Evolutionary conservation across 1,284 basidiomycete species (phyloP), one percentile per base, ranked within the genome.

Genomic region (Macrocybe sp.): DNA sequence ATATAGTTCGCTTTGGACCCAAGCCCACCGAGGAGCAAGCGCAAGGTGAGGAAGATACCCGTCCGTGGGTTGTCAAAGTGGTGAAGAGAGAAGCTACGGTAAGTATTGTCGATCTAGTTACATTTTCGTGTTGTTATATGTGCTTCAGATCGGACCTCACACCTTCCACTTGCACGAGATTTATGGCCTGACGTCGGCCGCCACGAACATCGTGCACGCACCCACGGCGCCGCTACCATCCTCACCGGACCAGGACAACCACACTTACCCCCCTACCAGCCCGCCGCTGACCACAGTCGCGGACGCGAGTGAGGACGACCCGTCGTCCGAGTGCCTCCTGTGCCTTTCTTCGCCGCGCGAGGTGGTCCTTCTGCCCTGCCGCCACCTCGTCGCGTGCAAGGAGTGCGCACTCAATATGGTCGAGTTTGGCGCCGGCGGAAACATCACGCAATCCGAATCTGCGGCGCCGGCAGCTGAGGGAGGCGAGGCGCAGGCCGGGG

Each of bases 381-480:
- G 92, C 46, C 92, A 95, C 65, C 76, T 95, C 29, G 92, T 95
- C 47, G 92, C 92, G 5, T 95, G 92, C 68, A 83, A 89, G 55
- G 92, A 94, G 41, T 95, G 92, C 57, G 92, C 92, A 0, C 68
- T 94, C 40, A 94, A 94, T 61, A 95, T 95, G 92, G 85, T 95
- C 36, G 92, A 95, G 63, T 95, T 92, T 62, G 92, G 92, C 35
- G 92, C 92, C 0, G 92, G 92, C 2, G 92, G 92, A 3, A 83
- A 75, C 37, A 88, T 94, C 38, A 78, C 74, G 16, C 79, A 91
- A 48, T 63, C 73, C 7, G 75, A 79, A 37, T 80, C 79, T 28
- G 64, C 62, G 29, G 51, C 51, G 2, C 54, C 53, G 2, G 53
- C 51, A 34, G 49, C 52, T 8, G 52, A 45, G 41, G 52, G 44